phyloP scores from a whole-genome alignment of 371 early-diverging fungal species.

The Cladochytrium tenue region DNA sequence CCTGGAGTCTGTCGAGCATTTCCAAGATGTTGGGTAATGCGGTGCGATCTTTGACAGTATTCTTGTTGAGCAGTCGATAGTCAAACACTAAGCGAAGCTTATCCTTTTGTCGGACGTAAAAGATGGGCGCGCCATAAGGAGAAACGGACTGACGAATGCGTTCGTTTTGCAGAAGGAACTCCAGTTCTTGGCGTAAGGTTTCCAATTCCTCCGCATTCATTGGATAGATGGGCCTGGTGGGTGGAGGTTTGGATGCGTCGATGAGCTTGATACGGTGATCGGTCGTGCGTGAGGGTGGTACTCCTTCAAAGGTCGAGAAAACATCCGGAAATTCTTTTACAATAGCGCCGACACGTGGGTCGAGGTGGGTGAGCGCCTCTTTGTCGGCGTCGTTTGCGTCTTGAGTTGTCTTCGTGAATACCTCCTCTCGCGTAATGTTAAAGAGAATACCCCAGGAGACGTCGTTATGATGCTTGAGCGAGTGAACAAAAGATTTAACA shows the following conservation, averaged over 20 bases:
- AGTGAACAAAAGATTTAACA: neutral
- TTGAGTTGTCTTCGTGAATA: too few relatives aligned
- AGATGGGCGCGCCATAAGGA: constrained; percentile 54
- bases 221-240: constrained; percentile 13
- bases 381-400: too few relatives aligned
- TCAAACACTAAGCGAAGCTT: constrained; percentile 22
- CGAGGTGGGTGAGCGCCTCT: too few relatives aligned
- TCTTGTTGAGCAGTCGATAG: constrained; percentile 3
- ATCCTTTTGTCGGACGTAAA: constrained; percentile 31
- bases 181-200: constrained; percentile 9
- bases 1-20: constrained; percentile 1
- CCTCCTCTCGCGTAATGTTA: too few relatives aligned
- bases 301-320: constrained; percentile 7
- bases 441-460: too few relatives aligned
- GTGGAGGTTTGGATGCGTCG: neutral
- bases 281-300: constrained; percentile 7
- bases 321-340: constrained; percentile 8
- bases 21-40: constrained; percentile 18
- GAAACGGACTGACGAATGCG: constrained; percentile 33
- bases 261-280: constrained; percentile 5
- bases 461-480: too few relatives aligned
- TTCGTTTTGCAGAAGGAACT: neutral
- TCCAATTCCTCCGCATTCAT: constrained; percentile 11
- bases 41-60: constrained; percentile 7
- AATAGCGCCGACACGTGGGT: neutral